Percentiles rank a stretch among this genome's conserved stretches.
phyloP scores from a whole-genome alignment of 192 early-diverging fungal species.

The Obelidium mucronatum region DNA sequence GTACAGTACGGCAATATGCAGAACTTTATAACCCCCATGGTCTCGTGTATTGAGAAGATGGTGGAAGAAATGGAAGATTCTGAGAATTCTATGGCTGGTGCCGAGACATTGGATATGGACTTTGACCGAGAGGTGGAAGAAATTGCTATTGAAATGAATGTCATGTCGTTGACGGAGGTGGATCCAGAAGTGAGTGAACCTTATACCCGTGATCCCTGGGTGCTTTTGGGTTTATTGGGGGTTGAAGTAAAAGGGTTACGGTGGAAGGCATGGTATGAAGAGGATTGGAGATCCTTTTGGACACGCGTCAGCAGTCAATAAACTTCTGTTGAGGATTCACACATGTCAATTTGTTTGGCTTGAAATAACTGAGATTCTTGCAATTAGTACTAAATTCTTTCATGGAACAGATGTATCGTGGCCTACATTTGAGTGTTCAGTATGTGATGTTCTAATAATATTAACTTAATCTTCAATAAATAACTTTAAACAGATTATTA shows the following conservation, averaged over 20 bases:
- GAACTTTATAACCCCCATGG: slow-evolving; percentile 10
- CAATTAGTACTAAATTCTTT: no score
- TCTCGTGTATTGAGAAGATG: background rate
- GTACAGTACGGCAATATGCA: background rate
- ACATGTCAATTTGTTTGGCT: no score
- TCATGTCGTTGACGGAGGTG: slow-evolving; percentile 8
- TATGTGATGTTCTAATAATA: no score
- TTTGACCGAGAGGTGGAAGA: background rate
- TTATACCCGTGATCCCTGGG: slow-evolving; percentile 8
- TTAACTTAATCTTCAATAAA: no score
- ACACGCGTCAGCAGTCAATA: no score
- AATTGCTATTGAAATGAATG: slow-evolving; percentile 2
- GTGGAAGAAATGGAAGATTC: background rate
- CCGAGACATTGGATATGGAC: background rate
- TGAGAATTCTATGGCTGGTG: background rate
- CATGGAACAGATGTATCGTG: no score
- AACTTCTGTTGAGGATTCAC: no score
- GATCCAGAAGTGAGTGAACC: background rate
- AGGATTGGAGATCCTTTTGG: slow-evolving; percentile 22
- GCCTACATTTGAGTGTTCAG: no score
- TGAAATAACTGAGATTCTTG: no score
- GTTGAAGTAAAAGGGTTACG: background rate
- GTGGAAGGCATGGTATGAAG: slow-evolving; percentile 8
- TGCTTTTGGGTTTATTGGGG: slow-evolving; percentile 12
- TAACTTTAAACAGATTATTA: no score